phyloP scores from a whole-genome alignment of 2,329 filamentous ascomycete species.

The Calycina marina region DNA sequence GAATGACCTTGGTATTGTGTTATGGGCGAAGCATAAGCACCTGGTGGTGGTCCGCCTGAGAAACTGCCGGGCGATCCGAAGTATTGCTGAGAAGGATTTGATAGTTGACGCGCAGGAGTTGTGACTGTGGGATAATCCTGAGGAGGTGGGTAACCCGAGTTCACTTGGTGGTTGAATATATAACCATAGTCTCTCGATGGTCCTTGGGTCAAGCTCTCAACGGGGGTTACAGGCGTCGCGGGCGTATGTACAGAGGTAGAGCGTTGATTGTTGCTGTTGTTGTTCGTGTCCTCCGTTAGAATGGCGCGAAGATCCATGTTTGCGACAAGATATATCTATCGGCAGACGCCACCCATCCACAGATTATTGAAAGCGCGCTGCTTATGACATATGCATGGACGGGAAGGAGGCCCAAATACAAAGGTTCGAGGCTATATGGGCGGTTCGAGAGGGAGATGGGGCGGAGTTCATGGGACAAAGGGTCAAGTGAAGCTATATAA shows the following conservation, averaged over 20 bases:
- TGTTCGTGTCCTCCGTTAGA: slow-evolving; percentile 23
- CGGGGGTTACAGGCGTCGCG: slow-evolving; percentile 20
- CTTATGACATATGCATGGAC: background rate
- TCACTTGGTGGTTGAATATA: background rate
- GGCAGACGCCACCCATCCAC: slow-evolving; percentile 10
- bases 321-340: slow-evolving; percentile 17
- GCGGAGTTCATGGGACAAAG: too few relatives aligned
- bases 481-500: too few relatives aligned
- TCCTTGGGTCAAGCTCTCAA: slow-evolving; percentile 4
- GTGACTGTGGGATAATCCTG: slow-evolving; percentile 13
- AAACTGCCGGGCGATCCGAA: slow-evolving; percentile 22
- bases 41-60: slow-evolving; percentile 13
- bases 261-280: slow-evolving; percentile 9
- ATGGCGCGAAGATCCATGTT: slow-evolving; percentile 38
- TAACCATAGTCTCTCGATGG: background rate
- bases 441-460: too few relatives aligned
- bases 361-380: slow-evolving; percentile 10
- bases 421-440: too few relatives aligned
- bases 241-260: slow-evolving; percentile 16
- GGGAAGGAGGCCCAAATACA: too few relatives aligned
- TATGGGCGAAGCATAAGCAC: slow-evolving; percentile 20
- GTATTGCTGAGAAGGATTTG: slow-evolving; percentile 16
- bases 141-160: background rate
- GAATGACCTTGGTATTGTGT: slow-evolving; percentile 20
- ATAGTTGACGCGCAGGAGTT: slow-evolving; percentile 20